A percentile compares a stretch with the other conserved stretches of the same genome.
These are phyloP conservation scores for Pestalotiopsis sp. DNA, from an alignment of 2,329 filamentous ascomycete genomes.

Conservation along the genomic window DNA sequence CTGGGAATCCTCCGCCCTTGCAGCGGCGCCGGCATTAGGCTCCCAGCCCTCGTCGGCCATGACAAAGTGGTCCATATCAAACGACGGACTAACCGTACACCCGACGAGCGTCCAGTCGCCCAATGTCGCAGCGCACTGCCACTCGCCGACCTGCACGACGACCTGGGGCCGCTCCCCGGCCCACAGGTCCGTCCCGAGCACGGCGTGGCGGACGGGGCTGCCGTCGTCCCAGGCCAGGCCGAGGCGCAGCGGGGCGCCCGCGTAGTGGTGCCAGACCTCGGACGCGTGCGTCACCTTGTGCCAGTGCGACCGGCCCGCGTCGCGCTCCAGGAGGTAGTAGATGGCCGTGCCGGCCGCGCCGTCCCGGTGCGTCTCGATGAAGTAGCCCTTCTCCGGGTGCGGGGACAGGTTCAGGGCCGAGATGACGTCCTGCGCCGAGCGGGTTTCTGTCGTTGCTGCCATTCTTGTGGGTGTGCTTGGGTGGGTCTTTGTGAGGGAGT, in stretches of 20 bases:
- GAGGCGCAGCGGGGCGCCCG: slow-evolving; percentile 47
- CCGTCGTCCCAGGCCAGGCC: slow-evolving; percentile 45
- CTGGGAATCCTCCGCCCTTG: not conserved
- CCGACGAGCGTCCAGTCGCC: slow-evolving; percentile 51
- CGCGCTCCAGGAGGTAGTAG: slow-evolving; percentile 52
- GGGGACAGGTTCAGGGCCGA: slow-evolving; percentile 40
- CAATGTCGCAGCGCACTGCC: slow-evolving; percentile 45
- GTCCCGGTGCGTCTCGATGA: slow-evolving; percentile 46
- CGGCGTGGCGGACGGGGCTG: slow-evolving; percentile 31
- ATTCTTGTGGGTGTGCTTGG: slow-evolving; percentile 14
- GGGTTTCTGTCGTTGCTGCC: slow-evolving; percentile 22
- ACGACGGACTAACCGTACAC: slow-evolving; percentile 25
- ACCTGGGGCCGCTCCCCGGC: slow-evolving; percentile 41
- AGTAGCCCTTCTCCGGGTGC: slow-evolving; percentile 51
- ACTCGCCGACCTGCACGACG: slow-evolving; percentile 38
- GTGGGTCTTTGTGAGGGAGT: not conserved
- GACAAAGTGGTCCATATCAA: slow-evolving; percentile 26
- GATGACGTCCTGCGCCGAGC: slow-evolving; percentile 43
- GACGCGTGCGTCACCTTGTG: slow-evolving; percentile 47
- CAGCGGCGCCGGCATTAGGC: slow-evolving; percentile 15
- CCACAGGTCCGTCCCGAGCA: slow-evolving; percentile 41
- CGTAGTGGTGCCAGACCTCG: slow-evolving; percentile 55
- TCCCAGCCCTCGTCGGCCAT: slow-evolving; percentile 28
- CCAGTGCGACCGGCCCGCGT: slow-evolving; percentile 44
- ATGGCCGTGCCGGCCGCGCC: slow-evolving; percentile 47